Evolutionary conservation across 495 filamentous ascomycete species (phyloP).

Genomic region (Talaromyces liani): DNA sequence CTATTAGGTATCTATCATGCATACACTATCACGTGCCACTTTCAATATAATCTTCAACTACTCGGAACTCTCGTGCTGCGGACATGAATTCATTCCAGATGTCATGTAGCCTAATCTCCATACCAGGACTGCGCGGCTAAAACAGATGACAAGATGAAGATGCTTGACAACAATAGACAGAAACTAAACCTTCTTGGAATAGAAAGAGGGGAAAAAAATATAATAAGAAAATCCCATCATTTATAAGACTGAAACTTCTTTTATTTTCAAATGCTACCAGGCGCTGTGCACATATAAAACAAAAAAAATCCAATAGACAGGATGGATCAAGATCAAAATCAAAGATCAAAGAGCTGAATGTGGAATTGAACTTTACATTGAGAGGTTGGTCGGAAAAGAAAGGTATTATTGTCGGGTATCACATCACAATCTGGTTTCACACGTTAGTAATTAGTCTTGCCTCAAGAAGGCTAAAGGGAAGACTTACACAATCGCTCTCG

Average conservation of each 20-base stretch:
- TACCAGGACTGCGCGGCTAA: too few species aligned
- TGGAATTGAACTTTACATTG: constrained; percentile 9
- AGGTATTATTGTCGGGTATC: constrained; percentile 31
- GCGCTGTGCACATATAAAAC: constrained; percentile 10
- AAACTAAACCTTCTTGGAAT: neutral
- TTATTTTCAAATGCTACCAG: constrained; percentile 8
- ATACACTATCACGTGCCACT: neutral
- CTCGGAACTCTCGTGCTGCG: neutral
- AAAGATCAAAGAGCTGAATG: constrained; percentile 7
- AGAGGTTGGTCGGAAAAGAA: constrained; percentile 10
- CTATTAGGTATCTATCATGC: neutral
- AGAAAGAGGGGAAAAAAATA: neutral
- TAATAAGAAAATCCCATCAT: neutral
- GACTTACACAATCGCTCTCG: constrained; percentile 85
- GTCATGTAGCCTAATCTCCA: too few species aligned
- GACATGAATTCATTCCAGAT: too few species aligned
- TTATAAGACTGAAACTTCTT: neutral
- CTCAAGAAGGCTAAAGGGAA: neutral
- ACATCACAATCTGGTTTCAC: constrained; percentile 50
- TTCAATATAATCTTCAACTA: neutral
- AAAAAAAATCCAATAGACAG: neutral
- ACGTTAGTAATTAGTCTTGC: constrained; percentile 18
- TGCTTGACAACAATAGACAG: neutral
- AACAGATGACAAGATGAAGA: neutral
- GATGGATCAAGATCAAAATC: neutral